Evolutionary conservation across 768 basidiomycete species (phyloP).

Genomic region (Lactarius sanguifluus): DNA sequence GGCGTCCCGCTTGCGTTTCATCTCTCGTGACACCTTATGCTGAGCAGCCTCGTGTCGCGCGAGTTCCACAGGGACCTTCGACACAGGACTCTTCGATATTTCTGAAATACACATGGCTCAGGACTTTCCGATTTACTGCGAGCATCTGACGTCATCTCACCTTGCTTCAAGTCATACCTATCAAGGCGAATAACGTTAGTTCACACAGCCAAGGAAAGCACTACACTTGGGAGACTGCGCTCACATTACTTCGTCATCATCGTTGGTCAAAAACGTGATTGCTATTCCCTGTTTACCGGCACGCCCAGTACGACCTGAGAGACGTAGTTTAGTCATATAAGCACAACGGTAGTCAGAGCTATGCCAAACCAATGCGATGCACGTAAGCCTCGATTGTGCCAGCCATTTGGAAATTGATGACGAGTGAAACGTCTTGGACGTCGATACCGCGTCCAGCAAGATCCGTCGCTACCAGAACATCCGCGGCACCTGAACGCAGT

Average conservation of each 20-base stretch:
- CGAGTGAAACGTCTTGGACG: slow-evolving; percentile 92
- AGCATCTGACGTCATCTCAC: slow-evolving; percentile 41
- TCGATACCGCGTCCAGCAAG: slow-evolving; percentile 98
- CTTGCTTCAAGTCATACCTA: slow-evolving; percentile 95
- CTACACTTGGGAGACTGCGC: slow-evolving; percentile 24
- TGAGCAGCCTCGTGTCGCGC: slow-evolving; percentile 91
- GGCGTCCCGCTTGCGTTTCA: slow-evolving; percentile 90
- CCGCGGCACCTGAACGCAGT: slow-evolving; percentile 79
- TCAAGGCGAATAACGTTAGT: slow-evolving; percentile 24
- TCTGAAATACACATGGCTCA: slow-evolving; percentile 46
- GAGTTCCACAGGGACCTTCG: slow-evolving; percentile 83
- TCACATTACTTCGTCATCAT: slow-evolving; percentile 94
- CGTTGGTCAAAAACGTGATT: slow-evolving; percentile 94
- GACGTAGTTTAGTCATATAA: slow-evolving; percentile 16
- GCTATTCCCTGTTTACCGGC: slow-evolving; percentile 93
- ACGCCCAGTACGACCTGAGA: slow-evolving; percentile 88
- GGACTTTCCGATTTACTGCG: not conserved
- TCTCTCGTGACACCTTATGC: slow-evolving; percentile 87
- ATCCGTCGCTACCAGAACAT: slow-evolving; percentile 95
- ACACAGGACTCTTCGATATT: slow-evolving; percentile 91
- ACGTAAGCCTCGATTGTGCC: slow-evolving; percentile 96
- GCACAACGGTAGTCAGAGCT: not conserved
- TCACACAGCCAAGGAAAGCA: not conserved
- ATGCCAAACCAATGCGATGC: slow-evolving; percentile 82
- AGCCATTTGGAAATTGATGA: slow-evolving; percentile 98